Evolutionary conservation across 768 basidiomycete species (phyloP).

Genomic region (Steccherinum ochraceum): DNA sequence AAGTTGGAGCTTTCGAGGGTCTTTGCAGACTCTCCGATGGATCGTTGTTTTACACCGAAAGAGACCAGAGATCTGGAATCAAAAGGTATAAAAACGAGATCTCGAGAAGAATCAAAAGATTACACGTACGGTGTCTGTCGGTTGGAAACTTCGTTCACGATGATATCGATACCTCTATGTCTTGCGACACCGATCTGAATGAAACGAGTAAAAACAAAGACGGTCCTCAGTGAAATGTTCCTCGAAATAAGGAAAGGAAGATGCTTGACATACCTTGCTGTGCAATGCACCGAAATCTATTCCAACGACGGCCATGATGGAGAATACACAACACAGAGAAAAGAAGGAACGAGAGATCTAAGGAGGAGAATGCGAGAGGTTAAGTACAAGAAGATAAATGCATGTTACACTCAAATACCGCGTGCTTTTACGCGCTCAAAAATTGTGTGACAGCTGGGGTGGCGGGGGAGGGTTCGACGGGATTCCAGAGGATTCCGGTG

Average conservation of each 20-base stretch:
- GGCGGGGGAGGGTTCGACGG: neutral
- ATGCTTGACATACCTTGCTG: slow-evolving; percentile 71
- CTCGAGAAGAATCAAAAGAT: neutral
- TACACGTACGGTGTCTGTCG: slow-evolving; percentile 84
- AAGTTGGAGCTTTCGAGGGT: slow-evolving; percentile 98
- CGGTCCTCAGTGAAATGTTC: neutral
- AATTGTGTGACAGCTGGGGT: slow-evolving; percentile 20
- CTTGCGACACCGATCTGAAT: slow-evolving; percentile 89
- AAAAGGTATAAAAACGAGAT: slow-evolving; percentile 1
- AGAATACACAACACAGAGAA: no score
- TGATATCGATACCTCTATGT: slow-evolving; percentile 97
- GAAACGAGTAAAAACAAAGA: slow-evolving; percentile 8
- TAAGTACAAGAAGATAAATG: slow-evolving; percentile 6
- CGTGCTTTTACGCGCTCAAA: slow-evolving; percentile 25
- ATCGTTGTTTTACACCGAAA: slow-evolving; percentile 86
- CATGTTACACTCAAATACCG: slow-evolving; percentile 7
- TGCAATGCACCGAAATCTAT: slow-evolving; percentile 89
- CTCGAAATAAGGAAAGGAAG: no score
- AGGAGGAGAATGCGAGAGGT: slow-evolving; percentile 3
- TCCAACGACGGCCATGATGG: slow-evolving; percentile 84
- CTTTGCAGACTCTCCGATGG: slow-evolving; percentile 94
- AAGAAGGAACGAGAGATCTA: slow-evolving; percentile 4
- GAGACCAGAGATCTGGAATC: slow-evolving; percentile 81
- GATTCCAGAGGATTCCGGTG: neutral
- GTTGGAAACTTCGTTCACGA: slow-evolving; percentile 97